Percentiles rank a stretch among this genome's conserved stretches.
Evolutionary conservation across 1,284 basidiomycete species (phyloP).

Genomic region (Exsudoporus floridanus): DNA sequence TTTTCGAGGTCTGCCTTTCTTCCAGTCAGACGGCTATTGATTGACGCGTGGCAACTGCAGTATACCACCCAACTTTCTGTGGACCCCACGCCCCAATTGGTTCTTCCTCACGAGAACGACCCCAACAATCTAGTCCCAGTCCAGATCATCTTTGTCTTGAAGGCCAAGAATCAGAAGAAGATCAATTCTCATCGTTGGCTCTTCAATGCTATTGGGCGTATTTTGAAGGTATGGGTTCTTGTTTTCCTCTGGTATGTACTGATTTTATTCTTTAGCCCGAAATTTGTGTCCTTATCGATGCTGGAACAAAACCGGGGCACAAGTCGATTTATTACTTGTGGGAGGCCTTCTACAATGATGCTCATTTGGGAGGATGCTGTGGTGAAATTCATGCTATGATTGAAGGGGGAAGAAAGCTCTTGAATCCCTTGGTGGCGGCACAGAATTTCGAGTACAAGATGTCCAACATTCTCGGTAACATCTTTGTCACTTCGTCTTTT

Average conservation of each 20-base stretch:
- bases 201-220: conserved; percentile 92
- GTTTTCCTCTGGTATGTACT: not conserved
- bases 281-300: conserved; percentile 88
- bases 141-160: conserved; percentile 92
- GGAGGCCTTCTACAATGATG: conserved; percentile 86
- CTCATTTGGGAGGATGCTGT: conserved; percentile 76
- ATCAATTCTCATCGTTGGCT: conserved; percentile 98
- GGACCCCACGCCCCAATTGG: conserved; percentile 84
- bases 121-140: conserved; percentile 93
- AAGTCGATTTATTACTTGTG: conserved; percentile 97
- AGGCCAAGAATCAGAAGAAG: conserved; percentile 97
- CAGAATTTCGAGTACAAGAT: conserved; percentile 99
- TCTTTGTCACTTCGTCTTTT: not conserved
- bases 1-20: conserved; percentile 70
- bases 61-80: conserved; percentile 92
- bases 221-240: conserved; percentile 55
- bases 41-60: conserved; percentile 40
- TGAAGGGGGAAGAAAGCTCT: conserved; percentile 84
- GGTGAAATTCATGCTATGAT: conserved; percentile 97
- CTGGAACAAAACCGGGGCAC: conserved; percentile 94
- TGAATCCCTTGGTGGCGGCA: conserved; percentile 92
- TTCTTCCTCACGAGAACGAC: conserved; percentile 86
- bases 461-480: conserved; percentile 86
- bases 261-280: conserved; percentile 61
- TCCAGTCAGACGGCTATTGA: not conserved